Conservation (phyloP, 1,139 yeast genomes). For the Suhomyces coccinellae region DNA sequence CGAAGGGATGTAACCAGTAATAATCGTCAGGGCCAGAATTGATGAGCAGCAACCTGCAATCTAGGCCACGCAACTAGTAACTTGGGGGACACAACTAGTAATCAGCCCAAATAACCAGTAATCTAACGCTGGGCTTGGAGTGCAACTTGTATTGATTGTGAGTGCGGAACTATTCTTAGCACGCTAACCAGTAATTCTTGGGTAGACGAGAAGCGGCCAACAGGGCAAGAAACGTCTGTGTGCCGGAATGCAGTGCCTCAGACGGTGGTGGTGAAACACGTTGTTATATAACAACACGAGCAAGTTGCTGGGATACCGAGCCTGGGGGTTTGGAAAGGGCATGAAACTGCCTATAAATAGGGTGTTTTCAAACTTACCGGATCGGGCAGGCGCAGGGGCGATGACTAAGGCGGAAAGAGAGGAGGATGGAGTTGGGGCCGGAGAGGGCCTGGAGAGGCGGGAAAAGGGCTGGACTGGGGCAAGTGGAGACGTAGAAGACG, state of each 20-base stretch:
- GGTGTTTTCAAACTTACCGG: constrained; percentile 6
- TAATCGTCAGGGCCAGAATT: no score
- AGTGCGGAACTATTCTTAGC: no score
- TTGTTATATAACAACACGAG: background rate
- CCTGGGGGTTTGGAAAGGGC: constrained; percentile 1
- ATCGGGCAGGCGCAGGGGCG: constrained; percentile 8
- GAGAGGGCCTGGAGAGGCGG: background rate
- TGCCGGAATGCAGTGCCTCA: background rate
- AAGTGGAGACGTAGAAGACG: background rate
- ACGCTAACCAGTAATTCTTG: no score
- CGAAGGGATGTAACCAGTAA: background rate
- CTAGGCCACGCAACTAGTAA: no score
- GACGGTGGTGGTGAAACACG: background rate
- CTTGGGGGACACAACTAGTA: no score
- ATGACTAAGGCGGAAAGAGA: background rate
- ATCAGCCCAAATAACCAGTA: no score
- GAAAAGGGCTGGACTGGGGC: background rate
- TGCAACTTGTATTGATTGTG: no score
- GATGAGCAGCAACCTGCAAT: no score
- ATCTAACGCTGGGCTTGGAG: no score
- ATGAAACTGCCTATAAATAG: constrained; percentile 7
- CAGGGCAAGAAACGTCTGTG: background rate
- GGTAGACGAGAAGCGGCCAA: background rate
- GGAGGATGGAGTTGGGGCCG: background rate
- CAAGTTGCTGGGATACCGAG: background rate